phyloP scores from a whole-genome alignment of 768 basidiomycete genomes.

The Trametes villosa region DNA sequence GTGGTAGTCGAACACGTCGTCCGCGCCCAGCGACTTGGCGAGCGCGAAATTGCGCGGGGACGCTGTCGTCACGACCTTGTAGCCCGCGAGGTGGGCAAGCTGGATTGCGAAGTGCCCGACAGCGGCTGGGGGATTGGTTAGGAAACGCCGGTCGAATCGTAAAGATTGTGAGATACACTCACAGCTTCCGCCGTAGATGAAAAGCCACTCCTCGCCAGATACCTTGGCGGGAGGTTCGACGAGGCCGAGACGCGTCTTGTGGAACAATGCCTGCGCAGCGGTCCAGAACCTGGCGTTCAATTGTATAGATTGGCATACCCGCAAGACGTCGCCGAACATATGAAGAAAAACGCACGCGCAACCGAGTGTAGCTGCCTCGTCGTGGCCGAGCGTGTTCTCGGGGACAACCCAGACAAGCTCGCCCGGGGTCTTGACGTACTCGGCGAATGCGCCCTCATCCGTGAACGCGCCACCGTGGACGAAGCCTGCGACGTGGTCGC shows the following conservation, averaged over 20 bases:
- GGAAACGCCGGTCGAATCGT: neutral
- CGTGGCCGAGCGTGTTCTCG: conserved; percentile 18
- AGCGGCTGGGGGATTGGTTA: conserved; percentile 8
- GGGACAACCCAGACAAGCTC: conserved; percentile 28
- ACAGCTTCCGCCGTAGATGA: conserved; percentile 29
- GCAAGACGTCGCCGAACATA: too few species aligned
- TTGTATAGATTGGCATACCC: neutral
- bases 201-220: conserved; percentile 21
- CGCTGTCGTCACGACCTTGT: conserved; percentile 49
- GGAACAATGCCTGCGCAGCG: conserved; percentile 26
- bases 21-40: conserved; percentile 46
- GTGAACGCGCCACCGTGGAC: conserved; percentile 29
- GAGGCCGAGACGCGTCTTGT: conserved; percentile 23
- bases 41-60: conserved; percentile 43
- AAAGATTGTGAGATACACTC: neutral
- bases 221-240: conserved; percentile 24
- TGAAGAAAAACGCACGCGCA: conserved; percentile 22
- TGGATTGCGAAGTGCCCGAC: conserved; percentile 45
- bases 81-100: conserved; percentile 46
- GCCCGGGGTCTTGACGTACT: conserved; percentile 32
- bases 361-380: conserved; percentile 27
- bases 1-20: conserved; percentile 44
- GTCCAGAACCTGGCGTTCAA: conserved; percentile 22
- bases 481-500: conserved; percentile 35
- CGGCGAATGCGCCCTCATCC: conserved; percentile 32